phyloP scores from a whole-genome alignment of 2,329 filamentous ascomycete genomes.

The Didymella segeticola region DNA sequence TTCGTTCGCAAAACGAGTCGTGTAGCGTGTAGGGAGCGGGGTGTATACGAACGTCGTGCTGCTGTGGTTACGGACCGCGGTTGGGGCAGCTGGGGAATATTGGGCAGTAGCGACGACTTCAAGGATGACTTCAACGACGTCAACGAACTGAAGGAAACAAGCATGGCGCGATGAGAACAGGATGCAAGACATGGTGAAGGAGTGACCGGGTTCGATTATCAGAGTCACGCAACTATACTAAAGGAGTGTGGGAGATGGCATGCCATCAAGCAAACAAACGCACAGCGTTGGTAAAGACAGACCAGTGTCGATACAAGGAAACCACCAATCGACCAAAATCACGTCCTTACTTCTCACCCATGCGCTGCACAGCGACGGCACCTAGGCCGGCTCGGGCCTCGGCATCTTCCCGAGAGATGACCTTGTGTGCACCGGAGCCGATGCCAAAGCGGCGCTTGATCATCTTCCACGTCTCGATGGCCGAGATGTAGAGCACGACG shows the following conservation, averaged over 20 bases:
- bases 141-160: no score
- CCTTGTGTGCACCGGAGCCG: constrained; percentile 41
- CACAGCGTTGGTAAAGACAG: neutral
- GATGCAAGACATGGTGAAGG: neutral
- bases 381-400: constrained; percentile 42
- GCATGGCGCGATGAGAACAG: neutral
- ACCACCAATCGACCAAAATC: neutral
- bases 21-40: no score
- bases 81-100: no score
- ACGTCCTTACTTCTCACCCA: constrained; percentile 23
- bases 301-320: constrained; percentile 6
- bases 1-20: no score
- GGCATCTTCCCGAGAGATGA: constrained; percentile 44
- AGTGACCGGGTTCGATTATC: constrained; percentile 7
- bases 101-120: no score
- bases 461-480: constrained; percentile 56
- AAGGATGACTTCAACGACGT: no score
- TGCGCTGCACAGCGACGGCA: constrained; percentile 5
- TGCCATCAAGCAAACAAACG: neutral
- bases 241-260: constrained; percentile 5
- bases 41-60: no score
- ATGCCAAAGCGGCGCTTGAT: constrained; percentile 49
- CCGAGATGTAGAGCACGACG: constrained; percentile 50
- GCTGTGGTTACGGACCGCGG: no score
- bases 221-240: neutral